Evolutionary conservation across 2,329 filamentous ascomycete genomes (phyloP).

Genomic region (Fusarium sacchari): DNA sequence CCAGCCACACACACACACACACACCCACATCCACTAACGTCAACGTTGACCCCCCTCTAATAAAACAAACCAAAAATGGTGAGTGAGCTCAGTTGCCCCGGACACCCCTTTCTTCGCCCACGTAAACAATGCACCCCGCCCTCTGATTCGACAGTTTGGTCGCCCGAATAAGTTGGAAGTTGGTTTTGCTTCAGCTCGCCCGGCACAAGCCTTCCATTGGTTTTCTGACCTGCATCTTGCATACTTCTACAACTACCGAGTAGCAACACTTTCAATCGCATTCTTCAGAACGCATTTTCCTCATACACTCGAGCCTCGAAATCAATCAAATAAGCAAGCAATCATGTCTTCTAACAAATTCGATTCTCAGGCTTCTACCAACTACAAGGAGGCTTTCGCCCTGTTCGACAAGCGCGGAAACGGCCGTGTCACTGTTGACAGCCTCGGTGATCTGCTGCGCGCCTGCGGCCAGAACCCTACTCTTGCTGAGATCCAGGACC

Average conservation of each 20-base stretch:
- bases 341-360: slow-evolving; percentile 63
- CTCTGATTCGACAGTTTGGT: slow-evolving; percentile 48
- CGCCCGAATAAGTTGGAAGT: slow-evolving; percentile 32
- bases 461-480: slow-evolving; percentile 99
- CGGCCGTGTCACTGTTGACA: slow-evolving; percentile 86
- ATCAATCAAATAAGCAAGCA: slow-evolving; percentile 25
- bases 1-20: slow-evolving; percentile 17
- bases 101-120: slow-evolving; percentile 40
- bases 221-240: slow-evolving; percentile 10
- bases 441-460: slow-evolving; percentile 91
- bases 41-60: slow-evolving; percentile 17
- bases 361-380: slow-evolving; percentile 78
- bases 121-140: slow-evolving; percentile 51
- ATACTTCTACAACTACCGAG: slow-evolving; percentile 21
- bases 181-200: slow-evolving; percentile 39
- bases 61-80: slow-evolving; percentile 48
- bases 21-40: neutral
- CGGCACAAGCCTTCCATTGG: slow-evolving; percentile 27
- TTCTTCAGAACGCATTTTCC: slow-evolving; percentile 12
- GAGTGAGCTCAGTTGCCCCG: slow-evolving; percentile 52
- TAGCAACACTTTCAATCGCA: slow-evolving; percentile 29
- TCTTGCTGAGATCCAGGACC: slow-evolving; percentile 87
- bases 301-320: neutral
- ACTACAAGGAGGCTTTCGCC: slow-evolving; percentile 99
- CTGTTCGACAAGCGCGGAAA: slow-evolving; percentile 99